phyloP scores from a whole-genome alignment of 2,329 filamentous ascomycete species.

The Pseudogymnoascus sp. region DNA sequence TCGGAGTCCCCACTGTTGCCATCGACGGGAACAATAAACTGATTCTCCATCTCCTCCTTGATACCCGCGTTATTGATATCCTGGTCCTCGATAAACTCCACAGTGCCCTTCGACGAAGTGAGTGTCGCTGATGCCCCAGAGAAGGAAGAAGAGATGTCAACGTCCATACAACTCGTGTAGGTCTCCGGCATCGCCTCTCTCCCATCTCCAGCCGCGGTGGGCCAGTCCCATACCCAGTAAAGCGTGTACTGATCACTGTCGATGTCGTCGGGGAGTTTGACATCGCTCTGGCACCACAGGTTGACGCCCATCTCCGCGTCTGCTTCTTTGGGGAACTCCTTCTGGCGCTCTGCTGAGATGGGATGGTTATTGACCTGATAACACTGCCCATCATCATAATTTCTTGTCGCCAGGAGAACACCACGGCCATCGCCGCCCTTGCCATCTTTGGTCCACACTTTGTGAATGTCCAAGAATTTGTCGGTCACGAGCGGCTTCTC shows the following conservation, averaged over 20 bases:
- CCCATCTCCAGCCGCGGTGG: slow-evolving; percentile 27
- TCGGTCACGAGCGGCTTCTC: slow-evolving; percentile 44
- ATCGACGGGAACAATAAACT: neutral
- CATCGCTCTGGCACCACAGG: slow-evolving; percentile 7
- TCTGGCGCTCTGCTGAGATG: slow-evolving; percentile 26
- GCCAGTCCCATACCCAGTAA: slow-evolving; percentile 96
- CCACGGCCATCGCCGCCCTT: slow-evolving; percentile 71
- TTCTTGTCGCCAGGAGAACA: slow-evolving; percentile 61
- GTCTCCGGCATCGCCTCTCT: slow-evolving; percentile 41
- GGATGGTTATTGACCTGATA: slow-evolving; percentile 57
- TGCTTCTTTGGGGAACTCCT: slow-evolving; percentile 47
- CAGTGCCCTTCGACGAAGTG: neutral
- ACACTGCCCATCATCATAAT: slow-evolving; percentile 83
- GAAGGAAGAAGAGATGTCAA: slow-evolving; percentile 23
- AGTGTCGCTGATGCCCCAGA: neutral
- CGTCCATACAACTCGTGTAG: slow-evolving; percentile 47
- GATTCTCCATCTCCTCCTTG: neutral
- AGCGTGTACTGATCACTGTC: slow-evolving; percentile 53
- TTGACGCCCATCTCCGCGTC: slow-evolving; percentile 35
- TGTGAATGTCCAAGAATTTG: slow-evolving; percentile 50
- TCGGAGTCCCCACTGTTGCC: neutral
- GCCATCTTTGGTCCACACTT: slow-evolving; percentile 67
- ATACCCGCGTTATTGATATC: neutral
- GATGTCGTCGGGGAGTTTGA: slow-evolving; percentile 35
- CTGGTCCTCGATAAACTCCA: neutral